Percentiles rank a stretch among this genome's conserved stretches.
phyloP scores from a whole-genome alignment of 1,284 basidiomycete species.

The Boletellus dicymbophilus region DNA sequence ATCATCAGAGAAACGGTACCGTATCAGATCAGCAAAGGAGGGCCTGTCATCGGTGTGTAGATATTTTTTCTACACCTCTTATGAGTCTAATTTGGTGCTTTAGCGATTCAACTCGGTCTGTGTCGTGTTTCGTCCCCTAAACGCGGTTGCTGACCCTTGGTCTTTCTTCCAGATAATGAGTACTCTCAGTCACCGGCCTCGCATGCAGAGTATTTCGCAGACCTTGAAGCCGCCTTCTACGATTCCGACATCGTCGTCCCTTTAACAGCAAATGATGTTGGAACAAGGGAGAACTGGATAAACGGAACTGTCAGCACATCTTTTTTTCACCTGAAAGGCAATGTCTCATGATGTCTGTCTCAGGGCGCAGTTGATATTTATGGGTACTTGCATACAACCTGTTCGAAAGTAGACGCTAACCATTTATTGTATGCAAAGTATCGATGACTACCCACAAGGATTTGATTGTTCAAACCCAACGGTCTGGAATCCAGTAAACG shows the following conservation, averaged over 20 bases:
- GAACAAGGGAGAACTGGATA: slow-evolving; percentile 60
- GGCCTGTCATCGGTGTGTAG: slow-evolving; percentile 69
- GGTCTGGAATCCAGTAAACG: slow-evolving; percentile 29
- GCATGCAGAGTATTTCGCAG: slow-evolving; percentile 65
- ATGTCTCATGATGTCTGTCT: slow-evolving; percentile 10
- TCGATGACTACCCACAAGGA: slow-evolving; percentile 33
- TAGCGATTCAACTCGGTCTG: slow-evolving; percentile 70
- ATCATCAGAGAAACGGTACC: slow-evolving; percentile 61
- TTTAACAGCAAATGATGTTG: slow-evolving; percentile 73
- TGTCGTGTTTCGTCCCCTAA: slow-evolving; percentile 13
- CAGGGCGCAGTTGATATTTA: slow-evolving; percentile 56
- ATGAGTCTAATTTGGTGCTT: slow-evolving; percentile 4
- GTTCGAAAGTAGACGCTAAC: background rate
- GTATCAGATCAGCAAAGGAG: slow-evolving; percentile 70
- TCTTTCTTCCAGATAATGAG: slow-evolving; percentile 63
- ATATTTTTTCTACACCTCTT: background rate
- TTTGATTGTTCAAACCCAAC: slow-evolving; percentile 37
- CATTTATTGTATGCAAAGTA: slow-evolving; percentile 14
- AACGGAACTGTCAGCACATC: slow-evolving; percentile 52
- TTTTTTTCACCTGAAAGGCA: background rate
- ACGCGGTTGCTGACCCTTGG: background rate
- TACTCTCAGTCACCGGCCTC: slow-evolving; percentile 52
- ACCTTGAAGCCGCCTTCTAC: slow-evolving; percentile 59
- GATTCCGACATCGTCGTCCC: slow-evolving; percentile 64
- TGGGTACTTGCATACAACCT: slow-evolving; percentile 36